Evolutionary conservation across 768 basidiomycete species (phyloP).

Genomic region (Aureoboletus auriporus): DNA sequence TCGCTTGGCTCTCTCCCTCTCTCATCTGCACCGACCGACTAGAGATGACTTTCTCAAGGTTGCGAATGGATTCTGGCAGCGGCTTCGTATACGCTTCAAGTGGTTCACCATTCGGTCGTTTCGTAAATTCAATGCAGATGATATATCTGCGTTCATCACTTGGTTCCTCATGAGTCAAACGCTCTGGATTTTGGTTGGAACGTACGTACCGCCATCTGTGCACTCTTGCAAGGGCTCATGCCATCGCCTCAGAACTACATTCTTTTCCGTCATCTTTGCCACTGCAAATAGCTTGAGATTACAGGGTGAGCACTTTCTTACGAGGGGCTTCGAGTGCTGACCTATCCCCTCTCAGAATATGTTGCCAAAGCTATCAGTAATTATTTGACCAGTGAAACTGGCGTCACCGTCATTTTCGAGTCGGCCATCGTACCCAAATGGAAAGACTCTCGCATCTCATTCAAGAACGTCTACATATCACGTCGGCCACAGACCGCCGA

Average conservation of each 20-base stretch:
- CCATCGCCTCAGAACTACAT: slow-evolving; percentile 65
- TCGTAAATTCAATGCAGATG: slow-evolving; percentile 92
- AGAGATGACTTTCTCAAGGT: slow-evolving; percentile 86
- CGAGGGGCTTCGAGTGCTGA: not conserved
- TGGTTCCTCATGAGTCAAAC: slow-evolving; percentile 97
- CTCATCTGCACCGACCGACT: slow-evolving; percentile 74
- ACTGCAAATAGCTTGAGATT: slow-evolving; percentile 82
- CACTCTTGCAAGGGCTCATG: not conserved
- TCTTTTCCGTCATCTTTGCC: slow-evolving; percentile 90
- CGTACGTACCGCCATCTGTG: slow-evolving; percentile 12
- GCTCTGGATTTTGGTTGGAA: slow-evolving; percentile 92
- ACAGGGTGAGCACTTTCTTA: slow-evolving; percentile 52
- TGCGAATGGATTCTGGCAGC: slow-evolving; percentile 87
- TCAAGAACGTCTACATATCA: slow-evolving; percentile 95
- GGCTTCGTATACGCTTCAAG: slow-evolving; percentile 86
- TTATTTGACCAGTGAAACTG: slow-evolving; percentile 90
- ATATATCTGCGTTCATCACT: slow-evolving; percentile 92
- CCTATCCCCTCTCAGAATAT: slow-evolving; percentile 48
- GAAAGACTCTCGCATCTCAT: slow-evolving; percentile 93
- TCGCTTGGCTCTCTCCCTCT: slow-evolving; percentile 72
- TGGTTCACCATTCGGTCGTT: slow-evolving; percentile 97
- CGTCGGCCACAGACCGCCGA: slow-evolving; percentile 51
- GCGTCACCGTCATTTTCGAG: slow-evolving; percentile 93
- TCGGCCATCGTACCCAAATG: slow-evolving; percentile 97
- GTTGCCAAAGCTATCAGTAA: slow-evolving; percentile 87